Percentiles rank a stretch among this genome's conserved stretches.
These are phyloP conservation scores for Tetrapisispora taiwanensis DNA, from an alignment of 805 yeast species.

Conservation along the genomic window DNA sequence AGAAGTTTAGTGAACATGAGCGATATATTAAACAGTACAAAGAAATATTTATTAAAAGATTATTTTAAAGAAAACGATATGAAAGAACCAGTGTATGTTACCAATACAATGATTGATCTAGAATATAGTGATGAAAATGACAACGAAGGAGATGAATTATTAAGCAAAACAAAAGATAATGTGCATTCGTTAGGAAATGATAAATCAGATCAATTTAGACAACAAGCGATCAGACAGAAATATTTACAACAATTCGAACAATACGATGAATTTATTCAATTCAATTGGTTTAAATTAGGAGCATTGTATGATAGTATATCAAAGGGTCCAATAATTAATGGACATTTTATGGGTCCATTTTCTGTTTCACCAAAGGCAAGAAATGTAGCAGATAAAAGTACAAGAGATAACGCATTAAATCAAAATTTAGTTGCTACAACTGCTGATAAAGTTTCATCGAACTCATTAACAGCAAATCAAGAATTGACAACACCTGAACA, in stretches of 20 bases:
- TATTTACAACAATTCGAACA: constrained; percentile 18
- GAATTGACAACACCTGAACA: constrained; percentile 56
- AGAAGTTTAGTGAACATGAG: constrained; percentile 40
- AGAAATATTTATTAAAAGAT: constrained; percentile 31
- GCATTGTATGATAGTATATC: constrained; percentile 39
- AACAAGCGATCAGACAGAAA: constrained; percentile 8
- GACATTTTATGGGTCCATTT: constrained; percentile 64
- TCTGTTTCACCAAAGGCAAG: constrained; percentile 44
- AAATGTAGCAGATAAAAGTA: constrained; percentile 25
- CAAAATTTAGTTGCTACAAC: constrained; percentile 26
- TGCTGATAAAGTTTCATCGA: constrained; percentile 45
- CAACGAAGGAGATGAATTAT: constrained; percentile 13
- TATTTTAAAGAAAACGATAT: constrained; percentile 17
- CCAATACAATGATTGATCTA: background rate
- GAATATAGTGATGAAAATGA: constrained; percentile 7
- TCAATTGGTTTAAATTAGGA: constrained; percentile 55
- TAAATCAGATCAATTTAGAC: constrained; percentile 11
- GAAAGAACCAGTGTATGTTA: constrained; percentile 5
- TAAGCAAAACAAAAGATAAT: constrained; percentile 8
- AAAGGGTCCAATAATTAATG: constrained; percentile 37
- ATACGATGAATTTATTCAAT: constrained; percentile 33
- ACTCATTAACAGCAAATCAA: constrained; percentile 40
- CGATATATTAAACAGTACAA: constrained; percentile 36
- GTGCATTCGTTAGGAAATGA: constrained; percentile 12
- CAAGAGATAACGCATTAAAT: constrained; percentile 34